A percentile compares a stretch with the other conserved stretches of the same genome.
These are phyloP conservation scores for Scheffersomyces stambukii DNA, from an alignment of 1,139 yeast genomes.

Conservation along the genomic window DNA sequence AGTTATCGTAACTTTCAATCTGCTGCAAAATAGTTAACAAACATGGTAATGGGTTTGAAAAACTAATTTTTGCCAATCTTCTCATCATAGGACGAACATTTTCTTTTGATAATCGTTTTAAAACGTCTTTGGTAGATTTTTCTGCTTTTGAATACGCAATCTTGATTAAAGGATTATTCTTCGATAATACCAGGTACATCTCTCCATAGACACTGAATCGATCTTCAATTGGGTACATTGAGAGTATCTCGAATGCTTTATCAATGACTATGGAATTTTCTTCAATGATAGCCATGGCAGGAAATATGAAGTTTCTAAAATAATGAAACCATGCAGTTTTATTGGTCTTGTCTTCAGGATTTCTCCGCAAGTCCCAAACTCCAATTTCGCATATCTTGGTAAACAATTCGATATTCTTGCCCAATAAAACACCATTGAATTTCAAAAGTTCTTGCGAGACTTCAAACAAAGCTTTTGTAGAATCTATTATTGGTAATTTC, in stretches of 20 bases:
- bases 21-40: constrained; percentile 60
- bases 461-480: constrained; percentile 42
- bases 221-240: constrained; percentile 52
- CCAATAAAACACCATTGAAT: constrained; percentile 57
- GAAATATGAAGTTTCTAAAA: constrained; percentile 64
- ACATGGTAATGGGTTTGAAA: constrained; percentile 79
- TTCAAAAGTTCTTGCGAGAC: constrained; percentile 48
- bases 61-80: constrained; percentile 70
- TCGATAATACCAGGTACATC: constrained; percentile 53
- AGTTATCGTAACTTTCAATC: constrained; percentile 89
- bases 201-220: constrained; percentile 86
- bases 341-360: constrained; percentile 15
- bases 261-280: constrained; percentile 62
- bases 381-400: constrained; percentile 63
- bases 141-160: constrained; percentile 68
- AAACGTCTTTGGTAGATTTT: constrained; percentile 73
- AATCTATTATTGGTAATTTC: constrained; percentile 32
- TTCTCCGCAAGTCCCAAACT: constrained; percentile 26
- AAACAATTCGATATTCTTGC: constrained; percentile 45
- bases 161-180: constrained; percentile 55
- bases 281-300: constrained; percentile 57
- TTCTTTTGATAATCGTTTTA: constrained; percentile 85
- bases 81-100: constrained; percentile 77
- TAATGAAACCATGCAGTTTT: constrained; percentile 55
- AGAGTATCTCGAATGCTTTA: constrained; percentile 55